These are phyloP conservation scores for Trebouxia gelatinosa DNA, from an alignment of 163 green algal genomes.

Conservation along the genomic window DNA sequence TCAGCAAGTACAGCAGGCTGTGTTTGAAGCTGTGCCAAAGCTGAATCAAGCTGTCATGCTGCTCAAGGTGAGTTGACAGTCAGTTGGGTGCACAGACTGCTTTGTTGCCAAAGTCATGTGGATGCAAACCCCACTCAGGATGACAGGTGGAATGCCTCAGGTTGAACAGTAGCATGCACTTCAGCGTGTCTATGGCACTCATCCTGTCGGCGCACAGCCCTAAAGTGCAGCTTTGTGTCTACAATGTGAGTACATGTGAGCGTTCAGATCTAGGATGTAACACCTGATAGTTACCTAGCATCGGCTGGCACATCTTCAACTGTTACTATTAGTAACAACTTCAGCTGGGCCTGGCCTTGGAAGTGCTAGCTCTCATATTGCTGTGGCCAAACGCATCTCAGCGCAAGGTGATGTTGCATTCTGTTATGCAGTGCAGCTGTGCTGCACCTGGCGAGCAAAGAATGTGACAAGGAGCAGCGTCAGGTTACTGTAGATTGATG, in stretches of 20 bases:
- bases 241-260: too few species aligned
- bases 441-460: background rate
- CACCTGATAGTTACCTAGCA: too few species aligned
- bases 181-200: background rate
- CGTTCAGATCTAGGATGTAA: too few species aligned
- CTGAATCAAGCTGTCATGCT: slow-evolving; percentile 55
- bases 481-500: background rate
- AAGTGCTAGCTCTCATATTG: background rate
- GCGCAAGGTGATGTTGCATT: background rate
- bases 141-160: background rate
- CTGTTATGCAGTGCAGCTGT: background rate
- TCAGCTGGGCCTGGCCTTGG: background rate
- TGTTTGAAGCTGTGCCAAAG: slow-evolving; percentile 28
- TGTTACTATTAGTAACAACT: too few species aligned
- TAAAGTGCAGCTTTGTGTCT: too few species aligned
- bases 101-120: background rate
- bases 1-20: slow-evolving; percentile 31
- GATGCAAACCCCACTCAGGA: background rate
- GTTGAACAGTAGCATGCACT: background rate
- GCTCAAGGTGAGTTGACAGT: slow-evolving; percentile 48
- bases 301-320: too few species aligned
- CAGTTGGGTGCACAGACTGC: background rate
- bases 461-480: background rate
- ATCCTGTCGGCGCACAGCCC: too few species aligned
- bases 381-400: background rate